Evolutionary conservation across 78 protist genomes (phyloP).

Genomic region (Dictyostelium capitatum): DNA sequence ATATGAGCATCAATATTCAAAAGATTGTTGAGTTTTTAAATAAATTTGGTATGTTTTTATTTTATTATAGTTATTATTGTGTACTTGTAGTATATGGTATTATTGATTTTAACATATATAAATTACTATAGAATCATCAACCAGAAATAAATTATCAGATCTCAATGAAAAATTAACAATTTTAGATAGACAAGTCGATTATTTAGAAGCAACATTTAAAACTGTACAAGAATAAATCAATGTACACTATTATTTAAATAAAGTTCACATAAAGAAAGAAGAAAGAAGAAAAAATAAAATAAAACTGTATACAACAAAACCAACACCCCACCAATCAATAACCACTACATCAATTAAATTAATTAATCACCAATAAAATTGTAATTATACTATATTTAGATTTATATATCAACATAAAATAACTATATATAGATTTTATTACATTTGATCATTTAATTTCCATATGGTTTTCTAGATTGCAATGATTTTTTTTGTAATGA

Average conservation of each 20-base stretch:
- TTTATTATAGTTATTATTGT: too few species aligned
- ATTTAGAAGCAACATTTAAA: constrained; percentile 77
- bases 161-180: constrained; percentile 71
- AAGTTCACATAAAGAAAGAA: not conserved
- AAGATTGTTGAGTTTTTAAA: constrained; percentile 84
- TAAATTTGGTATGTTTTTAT: constrained; percentile 70
- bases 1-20: constrained; percentile 68
- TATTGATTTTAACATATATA: not conserved
- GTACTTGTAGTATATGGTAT: too few species aligned
- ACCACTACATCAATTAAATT: too few species aligned
- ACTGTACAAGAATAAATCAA: constrained; percentile 38
- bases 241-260: not conserved
- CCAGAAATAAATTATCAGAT: constrained; percentile 69
- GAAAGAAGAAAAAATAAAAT: not conserved
- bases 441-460: too few species aligned
- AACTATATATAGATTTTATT: not conserved
- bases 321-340: too few species aligned
- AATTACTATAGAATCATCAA: constrained; percentile 61
- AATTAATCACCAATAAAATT: not conserved
- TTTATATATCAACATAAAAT: not conserved
- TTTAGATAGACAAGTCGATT: constrained; percentile 86
- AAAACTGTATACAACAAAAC: not conserved
- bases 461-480: not conserved
- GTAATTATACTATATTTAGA: not conserved
- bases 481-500: not conserved